These are phyloP conservation scores for Hypoxylon sp. DNA, from an alignment of 2,329 filamentous ascomycete species.

Conservation along the genomic window DNA sequence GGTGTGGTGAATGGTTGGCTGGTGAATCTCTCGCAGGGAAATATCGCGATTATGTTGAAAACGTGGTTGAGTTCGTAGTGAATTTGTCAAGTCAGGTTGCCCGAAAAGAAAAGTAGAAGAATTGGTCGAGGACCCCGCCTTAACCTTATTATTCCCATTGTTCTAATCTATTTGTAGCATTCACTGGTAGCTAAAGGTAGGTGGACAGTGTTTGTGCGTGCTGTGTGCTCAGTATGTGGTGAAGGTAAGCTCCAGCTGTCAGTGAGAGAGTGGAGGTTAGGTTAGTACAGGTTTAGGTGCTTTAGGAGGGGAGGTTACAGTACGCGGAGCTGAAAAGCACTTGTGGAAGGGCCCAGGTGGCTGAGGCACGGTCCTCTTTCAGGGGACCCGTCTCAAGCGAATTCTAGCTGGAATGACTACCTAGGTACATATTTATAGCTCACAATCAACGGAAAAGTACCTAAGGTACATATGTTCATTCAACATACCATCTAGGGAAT, in stretches of 20 bases:
- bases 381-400: too few species aligned
- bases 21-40: neutral
- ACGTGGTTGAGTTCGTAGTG: neutral
- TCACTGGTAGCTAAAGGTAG: neutral
- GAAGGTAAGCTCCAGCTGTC: neutral
- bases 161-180: neutral
- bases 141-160: neutral
- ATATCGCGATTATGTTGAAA: neutral
- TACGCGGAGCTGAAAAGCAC: neutral
- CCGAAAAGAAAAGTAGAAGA: neutral
- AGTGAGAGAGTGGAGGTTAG: neutral
- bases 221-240: neutral
- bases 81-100: neutral
- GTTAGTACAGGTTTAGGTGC: neutral
- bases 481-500: too few species aligned
- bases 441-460: too few species aligned
- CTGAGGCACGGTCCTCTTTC: neutral
- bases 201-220: neutral
- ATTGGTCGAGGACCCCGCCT: neutral
- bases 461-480: too few species aligned
- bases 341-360: neutral
- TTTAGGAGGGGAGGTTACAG: neutral
- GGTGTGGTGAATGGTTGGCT: neutral
- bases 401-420: neutral
- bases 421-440: neutral